Conservation (phyloP, 331 rosid species). For the Pyrus hybrid region DNA sequence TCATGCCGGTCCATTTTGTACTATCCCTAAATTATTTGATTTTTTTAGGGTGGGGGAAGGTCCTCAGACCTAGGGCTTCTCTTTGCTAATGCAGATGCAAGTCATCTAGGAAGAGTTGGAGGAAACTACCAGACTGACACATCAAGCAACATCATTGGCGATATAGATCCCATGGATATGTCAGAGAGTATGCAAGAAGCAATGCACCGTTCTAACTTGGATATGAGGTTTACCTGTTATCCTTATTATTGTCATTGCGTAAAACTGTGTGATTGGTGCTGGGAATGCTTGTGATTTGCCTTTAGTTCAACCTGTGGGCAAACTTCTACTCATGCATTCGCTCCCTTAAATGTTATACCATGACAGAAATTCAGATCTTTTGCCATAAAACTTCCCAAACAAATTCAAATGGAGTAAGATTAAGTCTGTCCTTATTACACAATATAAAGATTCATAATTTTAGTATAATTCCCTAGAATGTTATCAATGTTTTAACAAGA, state of each 20-base stretch:
- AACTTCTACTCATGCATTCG: background rate
- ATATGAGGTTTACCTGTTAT: conserved; percentile 59
- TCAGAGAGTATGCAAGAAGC: conserved; percentile 99
- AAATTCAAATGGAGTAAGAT: background rate
- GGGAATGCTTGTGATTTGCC: conserved; percentile 9
- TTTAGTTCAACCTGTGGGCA: conserved; percentile 4
- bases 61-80: conserved; percentile 76
- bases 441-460: background rate
- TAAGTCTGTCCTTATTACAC: background rate
- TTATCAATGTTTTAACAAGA: background rate
- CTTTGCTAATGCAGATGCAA: conserved; percentile 82
- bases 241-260: background rate
- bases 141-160: conserved; percentile 35
- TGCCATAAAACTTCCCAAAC: background rate
- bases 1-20: background rate
- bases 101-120: conserved; percentile 50
- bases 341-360: background rate
- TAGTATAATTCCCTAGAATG: background rate
- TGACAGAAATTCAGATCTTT: background rate
- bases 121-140: conserved; percentile 38
- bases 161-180: conserved; percentile 88
- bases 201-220: conserved; percentile 94
- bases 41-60: conserved; percentile 66
- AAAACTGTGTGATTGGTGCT: background rate
- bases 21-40: conserved; percentile 16